A percentile compares a stretch with the other conserved stretches of the same genome.
phyloP scores from a whole-genome alignment of 1,139 yeast species.

The Geotrichum candidum region DNA sequence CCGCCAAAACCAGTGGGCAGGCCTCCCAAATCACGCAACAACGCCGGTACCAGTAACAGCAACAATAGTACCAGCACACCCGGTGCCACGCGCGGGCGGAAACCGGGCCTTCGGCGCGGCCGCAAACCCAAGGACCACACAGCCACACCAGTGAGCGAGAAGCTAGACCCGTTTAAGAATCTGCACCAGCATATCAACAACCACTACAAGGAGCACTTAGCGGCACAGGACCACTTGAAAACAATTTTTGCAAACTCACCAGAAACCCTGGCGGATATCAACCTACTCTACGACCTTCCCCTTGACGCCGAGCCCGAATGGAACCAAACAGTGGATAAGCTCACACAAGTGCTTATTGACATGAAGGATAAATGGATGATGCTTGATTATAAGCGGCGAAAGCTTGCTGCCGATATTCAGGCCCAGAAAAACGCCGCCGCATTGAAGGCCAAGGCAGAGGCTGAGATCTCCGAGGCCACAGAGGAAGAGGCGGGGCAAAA shows the following conservation, averaged over 20 bases:
- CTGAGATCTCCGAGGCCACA: no score
- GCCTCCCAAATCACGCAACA: constrained; percentile 6
- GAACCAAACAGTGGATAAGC: constrained; percentile 23
- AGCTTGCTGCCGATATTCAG: background rate
- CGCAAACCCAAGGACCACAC: constrained; percentile 1
- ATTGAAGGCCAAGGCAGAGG: no score
- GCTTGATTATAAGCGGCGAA: background rate
- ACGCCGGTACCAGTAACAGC: background rate
- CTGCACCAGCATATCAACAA: background rate
- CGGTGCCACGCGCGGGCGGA: constrained; percentile 3
- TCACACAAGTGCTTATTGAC: constrained; percentile 13
- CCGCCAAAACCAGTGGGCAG: constrained; percentile 7
- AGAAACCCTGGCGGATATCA: constrained; percentile 9
- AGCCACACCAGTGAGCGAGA: background rate
- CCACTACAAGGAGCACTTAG: constrained; percentile 1
- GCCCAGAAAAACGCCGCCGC: background rate
- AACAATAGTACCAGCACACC: background rate
- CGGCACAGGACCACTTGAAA: constrained; percentile 3
- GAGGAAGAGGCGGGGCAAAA: no score
- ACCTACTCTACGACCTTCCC: constrained; percentile 17
- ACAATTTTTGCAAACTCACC: constrained; percentile 1
- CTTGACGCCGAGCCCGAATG: constrained; percentile 27
- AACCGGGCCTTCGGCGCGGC: background rate
- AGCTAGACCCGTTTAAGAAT: background rate
- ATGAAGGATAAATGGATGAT: constrained; percentile 1